Percentiles rank a stretch among this genome's conserved stretches.
Evolutionary conservation across 805 yeast species (phyloP).

Genomic region (Cyberlindnera euphorbiae): DNA sequence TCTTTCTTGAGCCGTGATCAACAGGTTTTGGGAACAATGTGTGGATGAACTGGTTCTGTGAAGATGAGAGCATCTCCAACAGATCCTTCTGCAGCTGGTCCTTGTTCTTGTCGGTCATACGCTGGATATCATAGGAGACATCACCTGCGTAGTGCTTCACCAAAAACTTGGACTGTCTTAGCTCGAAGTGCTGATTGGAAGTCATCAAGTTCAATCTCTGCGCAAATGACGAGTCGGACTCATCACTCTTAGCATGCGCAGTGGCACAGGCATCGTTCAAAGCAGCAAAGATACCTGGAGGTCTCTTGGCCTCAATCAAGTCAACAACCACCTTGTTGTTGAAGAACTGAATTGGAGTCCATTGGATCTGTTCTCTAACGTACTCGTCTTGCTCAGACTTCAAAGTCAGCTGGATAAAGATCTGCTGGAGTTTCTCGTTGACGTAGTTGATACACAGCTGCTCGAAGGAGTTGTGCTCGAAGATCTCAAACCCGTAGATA

Average conservation of each 20-base stretch:
- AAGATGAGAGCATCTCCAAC: constrained; percentile 69
- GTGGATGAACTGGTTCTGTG: constrained; percentile 59
- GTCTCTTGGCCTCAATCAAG: constrained; percentile 86
- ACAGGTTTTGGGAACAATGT: constrained; percentile 60
- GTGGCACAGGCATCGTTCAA: constrained; percentile 96
- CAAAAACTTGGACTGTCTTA: constrained; percentile 80
- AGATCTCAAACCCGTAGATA: constrained; percentile 94
- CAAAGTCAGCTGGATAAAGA: constrained; percentile 89
- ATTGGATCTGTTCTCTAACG: constrained; percentile 87
- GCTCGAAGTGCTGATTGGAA: constrained; percentile 80
- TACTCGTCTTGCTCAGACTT: constrained; percentile 98
- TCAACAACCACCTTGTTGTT: constrained; percentile 97
- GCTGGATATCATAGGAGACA: constrained; percentile 83
- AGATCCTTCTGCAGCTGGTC: constrained; percentile 89
- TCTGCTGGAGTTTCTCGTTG: constrained; percentile 93
- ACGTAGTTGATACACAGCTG: constrained; percentile 95
- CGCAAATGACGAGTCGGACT: constrained; percentile 95
- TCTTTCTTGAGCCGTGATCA: constrained; percentile 63
- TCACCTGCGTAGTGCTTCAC: constrained; percentile 98
- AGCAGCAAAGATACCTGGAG: constrained; percentile 96
- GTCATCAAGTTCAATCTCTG: constrained; percentile 85
- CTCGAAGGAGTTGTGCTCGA: constrained; percentile 91
- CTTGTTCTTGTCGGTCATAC: constrained; percentile 95
- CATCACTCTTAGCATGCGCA: constrained; percentile 94
- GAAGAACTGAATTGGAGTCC: constrained; percentile 97